Percentiles rank a stretch among this genome's conserved stretches.
phyloP scores from a whole-genome alignment of 257 asterid genomes.

The Anisodus tanguticus region DNA sequence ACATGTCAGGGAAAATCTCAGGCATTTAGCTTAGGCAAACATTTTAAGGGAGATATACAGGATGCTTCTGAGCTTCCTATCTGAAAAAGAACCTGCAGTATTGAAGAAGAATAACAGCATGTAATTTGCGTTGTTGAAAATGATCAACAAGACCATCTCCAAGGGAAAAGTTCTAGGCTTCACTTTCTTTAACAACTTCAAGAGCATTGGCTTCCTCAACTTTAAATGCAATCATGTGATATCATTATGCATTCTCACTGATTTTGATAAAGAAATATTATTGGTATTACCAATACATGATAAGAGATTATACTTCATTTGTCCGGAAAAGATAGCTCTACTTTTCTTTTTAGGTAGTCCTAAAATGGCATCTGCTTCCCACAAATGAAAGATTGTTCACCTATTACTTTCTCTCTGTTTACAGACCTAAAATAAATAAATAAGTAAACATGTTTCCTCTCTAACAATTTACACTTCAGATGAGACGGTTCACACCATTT shows the following conservation, averaged over 20 bases:
- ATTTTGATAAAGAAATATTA: not conserved
- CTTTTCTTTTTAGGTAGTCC: constrained; percentile 12
- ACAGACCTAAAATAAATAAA: not conserved
- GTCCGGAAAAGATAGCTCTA: not conserved
- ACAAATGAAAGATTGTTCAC: not conserved
- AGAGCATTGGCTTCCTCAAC: constrained; percentile 5
- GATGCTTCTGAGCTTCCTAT: not conserved
- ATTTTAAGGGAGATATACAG: not conserved
- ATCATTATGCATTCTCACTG: not conserved
- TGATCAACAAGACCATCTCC: not conserved
- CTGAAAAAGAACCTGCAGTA: not conserved
- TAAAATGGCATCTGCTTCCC: not conserved
- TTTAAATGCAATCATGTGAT: constrained; percentile 1
- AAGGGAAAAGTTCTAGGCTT: constrained; percentile 1
- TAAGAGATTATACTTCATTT: not conserved
- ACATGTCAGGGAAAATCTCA: not conserved
- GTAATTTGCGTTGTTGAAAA: not conserved
- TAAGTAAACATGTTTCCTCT: not conserved
- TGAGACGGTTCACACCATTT: not conserved
- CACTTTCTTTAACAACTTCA: not conserved
- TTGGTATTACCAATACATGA: not conserved
- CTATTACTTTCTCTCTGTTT: not conserved
- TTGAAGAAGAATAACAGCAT: constrained; percentile 6
- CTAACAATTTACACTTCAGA: not conserved
- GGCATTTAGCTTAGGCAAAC: not conserved